Percentiles rank a stretch among this genome's conserved stretches.
phyloP scores from a whole-genome alignment of 1,284 basidiomycete genomes.

The Neolentinus lepideus region DNA sequence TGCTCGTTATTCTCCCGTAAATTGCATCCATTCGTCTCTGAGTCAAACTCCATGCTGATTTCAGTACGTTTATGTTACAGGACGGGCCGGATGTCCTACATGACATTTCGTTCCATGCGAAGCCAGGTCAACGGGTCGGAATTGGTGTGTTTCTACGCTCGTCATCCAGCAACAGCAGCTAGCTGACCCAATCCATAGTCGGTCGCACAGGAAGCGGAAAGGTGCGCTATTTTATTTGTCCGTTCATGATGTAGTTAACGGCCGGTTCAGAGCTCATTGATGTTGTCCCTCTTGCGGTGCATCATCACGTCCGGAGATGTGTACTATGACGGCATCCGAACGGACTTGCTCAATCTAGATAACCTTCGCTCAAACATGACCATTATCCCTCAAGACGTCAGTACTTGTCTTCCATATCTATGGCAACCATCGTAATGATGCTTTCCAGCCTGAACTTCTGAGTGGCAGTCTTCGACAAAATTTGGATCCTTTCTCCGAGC shows the following conservation, averaged over 20 bases:
- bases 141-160: conserved; percentile 24
- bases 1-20: conserved; percentile 44
- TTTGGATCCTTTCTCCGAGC: conserved; percentile 41
- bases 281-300: conserved; percentile 33
- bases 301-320: conserved; percentile 35
- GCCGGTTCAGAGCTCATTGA: conserved; percentile 24
- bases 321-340: conserved; percentile 25
- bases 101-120: conserved; percentile 37
- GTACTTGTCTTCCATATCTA: conserved; percentile 5
- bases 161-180: background rate
- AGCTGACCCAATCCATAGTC: conserved; percentile 26
- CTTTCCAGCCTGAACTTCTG: conserved; percentile 32
- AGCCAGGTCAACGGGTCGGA: conserved; percentile 45
- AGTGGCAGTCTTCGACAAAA: conserved; percentile 27
- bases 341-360: conserved; percentile 30
- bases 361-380: conserved; percentile 36
- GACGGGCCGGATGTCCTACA: conserved; percentile 36
- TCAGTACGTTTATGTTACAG: conserved; percentile 10
- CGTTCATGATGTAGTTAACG: background rate
- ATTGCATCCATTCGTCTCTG: conserved; percentile 1
- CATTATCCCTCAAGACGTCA: conserved; percentile 42
- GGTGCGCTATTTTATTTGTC: conserved; percentile 5
- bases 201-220: conserved; percentile 76
- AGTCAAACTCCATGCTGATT: too few relatives aligned
- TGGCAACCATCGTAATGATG: background rate